Base-by-base conservation (phyloP, 164 flowering plant genomes). In the Santalum album region DNA sequence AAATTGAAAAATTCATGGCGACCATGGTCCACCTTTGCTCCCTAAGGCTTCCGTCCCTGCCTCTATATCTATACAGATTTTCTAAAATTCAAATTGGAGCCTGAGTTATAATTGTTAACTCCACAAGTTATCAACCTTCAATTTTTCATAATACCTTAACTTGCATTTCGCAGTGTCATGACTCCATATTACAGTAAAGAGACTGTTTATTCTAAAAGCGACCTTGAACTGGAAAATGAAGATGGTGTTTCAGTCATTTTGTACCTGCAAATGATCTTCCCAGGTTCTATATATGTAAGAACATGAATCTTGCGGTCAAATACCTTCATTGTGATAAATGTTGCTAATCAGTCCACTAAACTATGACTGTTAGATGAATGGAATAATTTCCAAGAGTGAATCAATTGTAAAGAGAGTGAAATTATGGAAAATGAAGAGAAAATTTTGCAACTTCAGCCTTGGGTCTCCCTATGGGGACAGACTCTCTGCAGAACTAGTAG, bases 101-200 rank as follows among this genome's bases (percentile, higher is more conserved):
- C n/a, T n/a, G n/a, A n/a, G n/a, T n/a, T n/a, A n/a, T n/a, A n/a
- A n/a, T n/a, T n/a, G n/a, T n/a, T n/a, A n/a, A n/a, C n/a, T n/a
- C n/a, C n/a, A n/a, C n/a, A n/a, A n/a, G n/a, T n/a, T n/a, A n/a
- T n/a, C n/a, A n/a, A n/a, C n/a, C n/a, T 29, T 29, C 9, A 9
- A 4, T 29, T 29, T 9, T 29, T 29, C 34, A 29, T 9, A 29
- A 29, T 3, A 29, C 9, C 34, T 3, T 29, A 29, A 9, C 34
- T 29, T 29, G 1, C 22, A 3, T 49, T 22, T 40, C 32, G 64
- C 86, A 94, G 99, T 72, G 97, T 94, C 57, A 60, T 90, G 84
- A 94, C 99, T 54, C 99, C 99, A 38, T 90, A 94, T 67, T 94
- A 94, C 50, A 87, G 90, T 63, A 97, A 94, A 66, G 97, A 90